Evolutionary conservation across 306 rosid genomes (phyloP).

Genomic region (Macrotyloma uniflorum): DNA sequence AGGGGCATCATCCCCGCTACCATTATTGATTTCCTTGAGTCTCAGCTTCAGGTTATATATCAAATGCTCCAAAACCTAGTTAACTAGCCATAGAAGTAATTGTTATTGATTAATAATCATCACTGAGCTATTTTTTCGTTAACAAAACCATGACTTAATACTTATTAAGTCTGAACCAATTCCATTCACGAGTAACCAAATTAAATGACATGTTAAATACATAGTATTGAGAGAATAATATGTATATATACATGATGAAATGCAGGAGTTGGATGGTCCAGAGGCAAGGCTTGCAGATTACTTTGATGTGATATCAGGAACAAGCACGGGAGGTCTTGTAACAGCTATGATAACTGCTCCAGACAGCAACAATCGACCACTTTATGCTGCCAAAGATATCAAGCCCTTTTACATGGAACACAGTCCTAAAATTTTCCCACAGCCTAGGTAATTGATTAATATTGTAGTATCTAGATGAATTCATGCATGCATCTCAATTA

Average conservation of each 20-base stretch:
- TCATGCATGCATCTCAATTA: background rate
- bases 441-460: background rate
- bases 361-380: slow-evolving; percentile 54
- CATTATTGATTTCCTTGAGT: slow-evolving; percentile 62
- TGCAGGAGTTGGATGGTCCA: slow-evolving; percentile 65
- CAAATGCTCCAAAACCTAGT: background rate
- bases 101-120: too few relatives aligned
- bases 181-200: too few relatives aligned
- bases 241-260: background rate
- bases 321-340: slow-evolving; percentile 77
- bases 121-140: too few relatives aligned
- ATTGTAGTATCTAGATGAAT: background rate
- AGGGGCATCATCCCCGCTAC: slow-evolving; percentile 70
- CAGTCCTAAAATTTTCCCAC: slow-evolving; percentile 65
- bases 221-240: too few relatives aligned
- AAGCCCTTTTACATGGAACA: slow-evolving; percentile 57
- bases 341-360: slow-evolving; percentile 74
- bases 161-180: background rate
- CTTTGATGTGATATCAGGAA: slow-evolving; percentile 74
- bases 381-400: slow-evolving; percentile 67
- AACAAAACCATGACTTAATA: background rate
- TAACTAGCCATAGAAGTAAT: background rate
- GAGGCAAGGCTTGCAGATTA: slow-evolving; percentile 78
- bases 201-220: too few relatives aligned
- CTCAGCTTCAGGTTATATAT: slow-evolving; percentile 67